Evolutionary conservation across 306 rosid genomes (phyloP).

Genomic region (Cicer chorassanicum): DNA sequence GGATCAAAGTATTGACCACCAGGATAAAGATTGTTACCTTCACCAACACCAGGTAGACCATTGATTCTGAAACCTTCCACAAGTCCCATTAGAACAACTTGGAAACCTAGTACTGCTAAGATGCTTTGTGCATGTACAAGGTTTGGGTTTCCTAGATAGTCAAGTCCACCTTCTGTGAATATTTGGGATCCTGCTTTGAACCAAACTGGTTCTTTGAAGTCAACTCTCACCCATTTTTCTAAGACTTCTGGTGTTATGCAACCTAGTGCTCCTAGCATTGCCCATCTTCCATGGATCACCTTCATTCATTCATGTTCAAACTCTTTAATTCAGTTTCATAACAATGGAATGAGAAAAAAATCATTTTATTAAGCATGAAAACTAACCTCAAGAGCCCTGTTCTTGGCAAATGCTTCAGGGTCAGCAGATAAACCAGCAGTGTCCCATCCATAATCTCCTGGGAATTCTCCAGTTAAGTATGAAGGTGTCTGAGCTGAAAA

Average conservation of each 20-base stretch:
- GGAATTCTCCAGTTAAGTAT: constrained; percentile 81
- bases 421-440: constrained; percentile 91
- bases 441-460: constrained; percentile 93
- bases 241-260: constrained; percentile 92
- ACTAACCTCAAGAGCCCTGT: constrained; percentile 92
- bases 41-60: constrained; percentile 88
- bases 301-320: constrained; percentile 7
- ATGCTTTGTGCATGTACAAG: constrained; percentile 94
- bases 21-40: constrained; percentile 84
- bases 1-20: constrained; percentile 97
- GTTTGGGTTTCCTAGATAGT: constrained; percentile 90
- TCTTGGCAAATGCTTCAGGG: constrained; percentile 89
- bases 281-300: constrained; percentile 98
- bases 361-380: neutral
- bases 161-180: constrained; percentile 89
- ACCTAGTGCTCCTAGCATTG: constrained; percentile 94
- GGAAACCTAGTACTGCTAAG: constrained; percentile 80
- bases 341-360: too few relatives aligned
- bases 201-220: constrained; percentile 95
- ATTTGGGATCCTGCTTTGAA: constrained; percentile 93
- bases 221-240: constrained; percentile 67
- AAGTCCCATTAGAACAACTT: constrained; percentile 84
- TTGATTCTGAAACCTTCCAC: constrained; percentile 92
- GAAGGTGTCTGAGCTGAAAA: constrained; percentile 91
- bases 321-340: too few relatives aligned